phyloP scores from a whole-genome alignment of 768 basidiomycete genomes.

The Chalciporus chontae region DNA sequence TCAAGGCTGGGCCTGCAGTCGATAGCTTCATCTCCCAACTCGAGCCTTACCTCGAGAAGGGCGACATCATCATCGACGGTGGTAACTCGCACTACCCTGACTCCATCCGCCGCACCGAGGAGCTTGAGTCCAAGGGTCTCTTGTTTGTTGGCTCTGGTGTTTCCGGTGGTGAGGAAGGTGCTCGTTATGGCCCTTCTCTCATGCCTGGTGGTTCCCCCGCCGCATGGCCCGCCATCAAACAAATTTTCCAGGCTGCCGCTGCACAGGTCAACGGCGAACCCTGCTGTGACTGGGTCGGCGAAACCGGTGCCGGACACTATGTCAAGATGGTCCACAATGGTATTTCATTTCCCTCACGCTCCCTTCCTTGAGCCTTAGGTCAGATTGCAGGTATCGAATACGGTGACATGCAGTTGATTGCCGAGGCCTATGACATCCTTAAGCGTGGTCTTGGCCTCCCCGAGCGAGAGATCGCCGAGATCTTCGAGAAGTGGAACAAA shows the following conservation, averaged over 20 bases:
- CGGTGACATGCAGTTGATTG: constrained; percentile 99
- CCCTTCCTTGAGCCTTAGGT: constrained; percentile 5
- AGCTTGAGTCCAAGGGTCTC: constrained; percentile 91
- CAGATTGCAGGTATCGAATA: constrained; percentile 86
- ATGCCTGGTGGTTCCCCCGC: constrained; percentile 96
- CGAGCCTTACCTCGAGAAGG: constrained; percentile 83
- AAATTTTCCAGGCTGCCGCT: constrained; percentile 97
- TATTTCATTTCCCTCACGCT: constrained; percentile 28
- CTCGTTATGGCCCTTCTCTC: constrained; percentile 93
- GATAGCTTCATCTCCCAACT: constrained; percentile 94
- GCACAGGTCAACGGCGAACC: constrained; percentile 94
- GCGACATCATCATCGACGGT: constrained; percentile 99
- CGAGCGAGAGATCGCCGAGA: constrained; percentile 90
- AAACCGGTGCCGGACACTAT: constrained; percentile 93
- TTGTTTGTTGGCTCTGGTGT: constrained; percentile 99
- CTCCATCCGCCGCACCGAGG: constrained; percentile 89
- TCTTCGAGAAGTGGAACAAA: constrained; percentile 95
- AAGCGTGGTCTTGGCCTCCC: constrained; percentile 87
- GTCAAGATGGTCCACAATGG: constrained; percentile 99
- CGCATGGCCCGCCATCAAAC: constrained; percentile 96
- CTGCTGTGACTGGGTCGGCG: constrained; percentile 99
- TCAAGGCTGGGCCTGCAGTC: constrained; percentile 96
- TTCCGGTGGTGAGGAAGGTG: constrained; percentile 99
- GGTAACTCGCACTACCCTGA: constrained; percentile 99
- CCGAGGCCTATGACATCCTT: constrained; percentile 98